These are phyloP conservation scores for Torulaspora indica DNA, from an alignment of 805 yeast species.

Conservation along the genomic window DNA sequence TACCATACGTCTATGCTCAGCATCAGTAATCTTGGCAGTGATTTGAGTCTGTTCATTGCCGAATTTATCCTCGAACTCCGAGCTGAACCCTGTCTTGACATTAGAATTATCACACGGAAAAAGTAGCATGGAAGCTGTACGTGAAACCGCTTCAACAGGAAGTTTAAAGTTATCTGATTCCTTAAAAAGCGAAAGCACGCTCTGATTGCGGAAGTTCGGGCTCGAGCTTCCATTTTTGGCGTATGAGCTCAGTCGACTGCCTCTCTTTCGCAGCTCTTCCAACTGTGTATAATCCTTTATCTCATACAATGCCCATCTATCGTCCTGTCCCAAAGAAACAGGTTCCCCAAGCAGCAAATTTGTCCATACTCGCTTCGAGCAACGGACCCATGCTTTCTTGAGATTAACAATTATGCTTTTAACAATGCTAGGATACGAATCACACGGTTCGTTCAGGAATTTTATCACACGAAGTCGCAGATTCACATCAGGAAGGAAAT, in stretches of 20 bases:
- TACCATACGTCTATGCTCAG: slow-evolving; percentile 8
- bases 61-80: neutral
- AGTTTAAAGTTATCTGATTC: slow-evolving; percentile 21
- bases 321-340: slow-evolving; percentile 8
- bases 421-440: slow-evolving; percentile 24
- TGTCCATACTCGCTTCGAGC: slow-evolving; percentile 28
- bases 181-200: slow-evolving; percentile 31
- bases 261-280: slow-evolving; percentile 16
- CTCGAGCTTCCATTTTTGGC: slow-evolving; percentile 31
- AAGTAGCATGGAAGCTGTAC: slow-evolving; percentile 32
- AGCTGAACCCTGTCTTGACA: slow-evolving; percentile 5
- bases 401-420: slow-evolving; percentile 42
- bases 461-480: slow-evolving; percentile 44
- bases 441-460: slow-evolving; percentile 39
- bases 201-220: slow-evolving; percentile 33
- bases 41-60: neutral
- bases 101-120: slow-evolving; percentile 30
- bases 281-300: slow-evolving; percentile 25
- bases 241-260: slow-evolving; percentile 29
- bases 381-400: slow-evolving; percentile 46
- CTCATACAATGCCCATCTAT: slow-evolving; percentile 25
- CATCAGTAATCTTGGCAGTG: neutral
- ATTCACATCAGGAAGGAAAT: slow-evolving; percentile 55
- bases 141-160: slow-evolving; percentile 9
- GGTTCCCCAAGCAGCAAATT: slow-evolving; percentile 24